phyloP scores from a whole-genome alignment of 2,329 filamentous ascomycete genomes.

The Sporothrix inflata region DNA sequence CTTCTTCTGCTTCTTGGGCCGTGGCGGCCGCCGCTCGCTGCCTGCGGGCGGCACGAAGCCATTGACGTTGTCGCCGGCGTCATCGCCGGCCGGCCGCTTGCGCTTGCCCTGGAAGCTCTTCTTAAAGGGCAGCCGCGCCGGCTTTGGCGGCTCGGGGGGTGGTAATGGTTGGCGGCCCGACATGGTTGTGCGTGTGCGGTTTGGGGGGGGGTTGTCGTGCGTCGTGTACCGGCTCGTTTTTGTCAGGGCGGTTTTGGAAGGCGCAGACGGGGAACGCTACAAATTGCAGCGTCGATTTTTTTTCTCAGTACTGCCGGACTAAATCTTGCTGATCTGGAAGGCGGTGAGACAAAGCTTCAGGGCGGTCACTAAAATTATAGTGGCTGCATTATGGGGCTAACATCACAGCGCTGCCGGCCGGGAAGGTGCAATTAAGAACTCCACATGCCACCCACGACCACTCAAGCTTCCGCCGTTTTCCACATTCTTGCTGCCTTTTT shows the following conservation, averaged over 20 bases:
- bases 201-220: not conserved
- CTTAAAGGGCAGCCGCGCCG: slow-evolving; percentile 22
- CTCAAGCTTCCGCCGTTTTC: not conserved
- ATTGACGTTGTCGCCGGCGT: slow-evolving; percentile 23
- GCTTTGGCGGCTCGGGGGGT: slow-evolving; percentile 24
- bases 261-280: not conserved
- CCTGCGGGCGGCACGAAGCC: slow-evolving; percentile 7
- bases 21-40: slow-evolving; percentile 7
- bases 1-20: slow-evolving; percentile 30
- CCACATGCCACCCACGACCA: not conserved
- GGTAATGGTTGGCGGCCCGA: slow-evolving; percentile 26
- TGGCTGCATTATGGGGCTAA: not conserved
- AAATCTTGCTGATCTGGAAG: slow-evolving; percentile 1
- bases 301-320: slow-evolving; percentile 24
- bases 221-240: not conserved
- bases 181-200: slow-evolving; percentile 15
- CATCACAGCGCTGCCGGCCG: not conserved
- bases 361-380: slow-evolving; percentile 13
- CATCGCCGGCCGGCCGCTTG: slow-evolving; percentile 26
- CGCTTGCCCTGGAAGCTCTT: slow-evolving; percentile 27
- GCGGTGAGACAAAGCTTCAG: slow-evolving; percentile 11
- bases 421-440: not conserved
- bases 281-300: slow-evolving; percentile 11
- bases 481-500: not conserved
- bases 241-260: not conserved